phyloP scores from a whole-genome alignment of 768 basidiomycete genomes.

The Phanerodontia chrysosporium region DNA sequence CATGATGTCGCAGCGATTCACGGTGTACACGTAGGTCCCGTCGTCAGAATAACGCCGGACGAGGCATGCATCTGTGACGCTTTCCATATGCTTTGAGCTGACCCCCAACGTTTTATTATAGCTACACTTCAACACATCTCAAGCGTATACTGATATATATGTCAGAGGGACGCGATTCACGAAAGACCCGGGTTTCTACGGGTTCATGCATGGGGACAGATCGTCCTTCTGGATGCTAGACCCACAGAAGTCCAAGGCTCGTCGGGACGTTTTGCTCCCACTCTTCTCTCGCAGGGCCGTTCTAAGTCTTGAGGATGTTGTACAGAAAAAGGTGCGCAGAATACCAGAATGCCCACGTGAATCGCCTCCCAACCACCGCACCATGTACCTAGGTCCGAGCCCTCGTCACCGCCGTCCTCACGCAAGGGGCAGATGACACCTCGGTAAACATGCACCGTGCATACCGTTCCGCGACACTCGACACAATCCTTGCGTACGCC shows the following conservation, averaged over 20 bases:
- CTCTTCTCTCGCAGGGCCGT: background rate
- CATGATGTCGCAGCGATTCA: background rate
- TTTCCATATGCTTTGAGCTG: background rate
- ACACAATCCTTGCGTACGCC: background rate
- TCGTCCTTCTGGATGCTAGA: background rate
- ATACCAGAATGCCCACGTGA: too few relatives aligned
- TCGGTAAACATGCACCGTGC: background rate
- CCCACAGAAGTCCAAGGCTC: background rate
- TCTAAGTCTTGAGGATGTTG: background rate
- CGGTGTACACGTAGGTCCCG: background rate
- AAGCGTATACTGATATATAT: slow-evolving; percentile 12
- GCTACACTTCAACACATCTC: background rate
- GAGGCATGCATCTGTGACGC: background rate
- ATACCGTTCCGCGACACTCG: background rate
- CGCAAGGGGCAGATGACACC: background rate
- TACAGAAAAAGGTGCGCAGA: background rate
- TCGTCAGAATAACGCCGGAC: background rate
- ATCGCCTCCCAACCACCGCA: background rate
- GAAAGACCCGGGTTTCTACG: background rate
- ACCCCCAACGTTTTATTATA: slow-evolving; percentile 16
- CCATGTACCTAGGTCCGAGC: background rate
- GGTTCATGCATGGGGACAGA: background rate
- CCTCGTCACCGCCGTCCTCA: background rate
- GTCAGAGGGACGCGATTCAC: background rate
- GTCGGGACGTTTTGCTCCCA: background rate